phyloP scores from a whole-genome alignment of 2,329 filamentous ascomycete genomes.

The Aspergillus ochraceoroseus region DNA sequence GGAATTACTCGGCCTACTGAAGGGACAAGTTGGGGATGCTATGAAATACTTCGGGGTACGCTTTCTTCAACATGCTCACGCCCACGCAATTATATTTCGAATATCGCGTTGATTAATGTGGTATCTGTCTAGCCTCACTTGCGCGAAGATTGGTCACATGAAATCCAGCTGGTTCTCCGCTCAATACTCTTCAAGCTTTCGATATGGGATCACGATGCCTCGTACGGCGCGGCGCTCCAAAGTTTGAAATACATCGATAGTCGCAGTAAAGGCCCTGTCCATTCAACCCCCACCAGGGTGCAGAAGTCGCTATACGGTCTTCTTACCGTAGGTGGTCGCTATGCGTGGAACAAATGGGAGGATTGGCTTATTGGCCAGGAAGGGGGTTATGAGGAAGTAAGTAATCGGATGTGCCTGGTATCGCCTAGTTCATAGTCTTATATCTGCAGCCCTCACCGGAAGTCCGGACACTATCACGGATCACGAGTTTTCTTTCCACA shows the following conservation, averaged over 20 bases:
- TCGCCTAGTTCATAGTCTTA: conserved; percentile 15
- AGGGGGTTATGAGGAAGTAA: conserved; percentile 63
- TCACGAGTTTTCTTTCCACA: conserved; percentile 66
- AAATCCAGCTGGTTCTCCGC: conserved; percentile 73
- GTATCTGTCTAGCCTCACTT: conserved; percentile 51
- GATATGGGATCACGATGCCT: conserved; percentile 94
- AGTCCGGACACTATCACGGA: conserved; percentile 56
- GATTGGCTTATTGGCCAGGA: conserved; percentile 73
- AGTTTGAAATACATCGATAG: conserved; percentile 88
- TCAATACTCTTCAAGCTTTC: conserved; percentile 86
- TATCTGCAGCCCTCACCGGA: conserved; percentile 43
- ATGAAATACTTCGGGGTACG: conserved; percentile 75
- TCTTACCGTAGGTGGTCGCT: conserved; percentile 79
- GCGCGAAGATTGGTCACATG: conserved; percentile 78
- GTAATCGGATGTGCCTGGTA: conserved; percentile 1
- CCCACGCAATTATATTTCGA: background rate
- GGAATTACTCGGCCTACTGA: conserved; percentile 80
- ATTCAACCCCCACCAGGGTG: conserved; percentile 66
- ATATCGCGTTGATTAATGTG: conserved; percentile 10
- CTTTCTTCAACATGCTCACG: too few relatives aligned
- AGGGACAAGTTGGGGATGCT: conserved; percentile 78
- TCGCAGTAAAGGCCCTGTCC: conserved; percentile 57
- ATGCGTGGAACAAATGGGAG: conserved; percentile 90
- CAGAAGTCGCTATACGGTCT: conserved; percentile 84
- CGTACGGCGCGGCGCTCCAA: conserved; percentile 88